These are phyloP conservation scores for Alternaria longipes DNA, from an alignment of 2,329 filamentous ascomycete species.

Conservation along the genomic window DNA sequence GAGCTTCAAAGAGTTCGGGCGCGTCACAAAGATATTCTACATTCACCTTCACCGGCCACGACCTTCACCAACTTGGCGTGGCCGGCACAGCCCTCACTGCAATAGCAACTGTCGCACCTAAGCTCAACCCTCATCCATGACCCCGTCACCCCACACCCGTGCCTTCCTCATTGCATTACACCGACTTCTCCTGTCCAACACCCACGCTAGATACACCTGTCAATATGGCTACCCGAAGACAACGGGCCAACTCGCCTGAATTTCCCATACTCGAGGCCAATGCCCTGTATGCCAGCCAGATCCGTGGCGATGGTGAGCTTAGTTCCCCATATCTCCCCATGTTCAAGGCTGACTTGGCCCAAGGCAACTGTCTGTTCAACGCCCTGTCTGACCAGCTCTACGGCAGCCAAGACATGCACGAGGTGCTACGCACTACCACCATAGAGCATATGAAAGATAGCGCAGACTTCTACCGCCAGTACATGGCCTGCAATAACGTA, in stretches of 20 bases:
- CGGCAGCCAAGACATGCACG: constrained; percentile 66
- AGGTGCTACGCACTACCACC: constrained; percentile 66
- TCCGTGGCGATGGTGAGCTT: constrained; percentile 69
- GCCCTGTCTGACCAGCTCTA: constrained; percentile 73
- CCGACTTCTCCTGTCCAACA: constrained; percentile 46
- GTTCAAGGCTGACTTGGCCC: constrained; percentile 31
- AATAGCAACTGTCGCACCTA: constrained; percentile 16
- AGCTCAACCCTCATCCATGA: constrained; percentile 36
- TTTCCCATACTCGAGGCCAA: constrained; percentile 65
- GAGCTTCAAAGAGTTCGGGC: constrained; percentile 33
- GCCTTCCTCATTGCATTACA: constrained; percentile 34
- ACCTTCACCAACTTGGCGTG: constrained; percentile 39
- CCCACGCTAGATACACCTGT: constrained; percentile 32
- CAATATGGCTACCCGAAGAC: constrained; percentile 46
- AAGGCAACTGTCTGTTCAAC: constrained; percentile 76
- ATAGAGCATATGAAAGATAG: constrained; percentile 70
- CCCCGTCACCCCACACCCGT: constrained; percentile 36
- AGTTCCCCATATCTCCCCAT: constrained; percentile 17
- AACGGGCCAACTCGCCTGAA: constrained; percentile 51
- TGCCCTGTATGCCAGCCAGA: constrained; percentile 67
- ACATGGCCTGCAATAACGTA: constrained; percentile 65
- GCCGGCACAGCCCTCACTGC: constrained; percentile 27
- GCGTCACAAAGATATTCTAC: constrained; percentile 41
- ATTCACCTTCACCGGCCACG: constrained; percentile 35
- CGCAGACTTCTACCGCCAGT: constrained; percentile 70